Conservation (phyloP, 192 early-diverging fungal genomes). For the Coemansia guatemalensis region DNA sequence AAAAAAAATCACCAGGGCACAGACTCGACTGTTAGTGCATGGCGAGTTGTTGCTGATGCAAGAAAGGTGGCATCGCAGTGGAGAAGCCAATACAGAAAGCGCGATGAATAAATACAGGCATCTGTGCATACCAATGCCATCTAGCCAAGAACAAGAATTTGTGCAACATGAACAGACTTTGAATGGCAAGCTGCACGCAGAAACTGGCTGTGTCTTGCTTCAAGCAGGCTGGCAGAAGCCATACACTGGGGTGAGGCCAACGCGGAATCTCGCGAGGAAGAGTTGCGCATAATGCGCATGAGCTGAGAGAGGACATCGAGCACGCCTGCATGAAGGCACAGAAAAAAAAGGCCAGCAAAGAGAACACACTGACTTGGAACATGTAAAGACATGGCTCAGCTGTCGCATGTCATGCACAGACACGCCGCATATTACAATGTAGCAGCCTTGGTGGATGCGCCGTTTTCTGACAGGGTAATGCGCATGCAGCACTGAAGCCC, state of each 20-base stretch:
- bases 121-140: too few species aligned
- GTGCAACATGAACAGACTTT: too few species aligned
- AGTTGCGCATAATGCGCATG: conserved; percentile 3
- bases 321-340: neutral
- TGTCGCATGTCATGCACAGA: conserved; percentile 13
- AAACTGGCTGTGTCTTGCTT: too few species aligned
- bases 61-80: neutral
- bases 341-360: too few species aligned
- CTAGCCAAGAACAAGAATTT: too few species aligned
- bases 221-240: neutral
- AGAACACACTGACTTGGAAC: too few species aligned
- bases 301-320: neutral
- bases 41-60: too few species aligned
- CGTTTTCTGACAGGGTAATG: conserved; percentile 13
- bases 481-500: conserved; percentile 4
- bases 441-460: neutral
- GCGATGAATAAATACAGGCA: too few species aligned
- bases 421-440: conserved; percentile 19
- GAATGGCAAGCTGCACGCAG: too few species aligned
- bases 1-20: neutral
- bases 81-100: neutral
- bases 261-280: neutral
- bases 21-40: too few species aligned
- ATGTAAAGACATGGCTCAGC: neutral
- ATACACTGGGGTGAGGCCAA: neutral